A percentile compares a stretch with the other conserved stretches of the same genome.
Evolutionary conservation across 2,329 filamentous ascomycete genomes (phyloP).

Genomic region (Zasmidium cellare): DNA sequence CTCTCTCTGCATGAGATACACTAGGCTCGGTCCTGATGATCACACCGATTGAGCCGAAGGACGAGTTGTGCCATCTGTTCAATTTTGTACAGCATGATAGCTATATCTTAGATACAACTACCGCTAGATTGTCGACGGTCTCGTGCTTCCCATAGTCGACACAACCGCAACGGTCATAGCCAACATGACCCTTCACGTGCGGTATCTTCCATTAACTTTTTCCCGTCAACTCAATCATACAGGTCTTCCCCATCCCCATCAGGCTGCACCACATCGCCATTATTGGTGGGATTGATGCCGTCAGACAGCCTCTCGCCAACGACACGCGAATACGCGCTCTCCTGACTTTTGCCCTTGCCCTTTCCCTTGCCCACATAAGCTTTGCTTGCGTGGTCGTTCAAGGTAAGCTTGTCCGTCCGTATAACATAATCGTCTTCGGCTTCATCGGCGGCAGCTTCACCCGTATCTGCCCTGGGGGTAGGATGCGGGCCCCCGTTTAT

Average conservation of each 20-base stretch:
- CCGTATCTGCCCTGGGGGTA: not conserved
- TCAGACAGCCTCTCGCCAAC: slow-evolving; percentile 27
- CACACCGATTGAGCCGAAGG: not conserved
- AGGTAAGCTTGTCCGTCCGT: slow-evolving; percentile 37
- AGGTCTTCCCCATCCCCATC: slow-evolving; percentile 42
- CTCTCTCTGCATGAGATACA: not conserved
- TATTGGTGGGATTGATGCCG: slow-evolving; percentile 36
- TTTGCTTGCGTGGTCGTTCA: slow-evolving; percentile 22
- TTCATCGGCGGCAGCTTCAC: slow-evolving; percentile 11
- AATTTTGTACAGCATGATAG: not conserved
- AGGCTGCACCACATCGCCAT: slow-evolving; percentile 27
- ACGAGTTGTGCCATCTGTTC: not conserved
- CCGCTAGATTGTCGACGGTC: too few relatives aligned
- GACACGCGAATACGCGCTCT: not conserved
- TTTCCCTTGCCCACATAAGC: slow-evolving; percentile 31
- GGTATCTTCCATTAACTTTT: too few relatives aligned
- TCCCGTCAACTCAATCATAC: slow-evolving; percentile 36
- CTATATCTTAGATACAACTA: not conserved
- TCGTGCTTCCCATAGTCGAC: too few relatives aligned
- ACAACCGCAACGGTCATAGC: too few relatives aligned
- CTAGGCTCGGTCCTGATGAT: not conserved
- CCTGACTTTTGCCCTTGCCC: slow-evolving; percentile 37
- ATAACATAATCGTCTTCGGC: slow-evolving; percentile 45
- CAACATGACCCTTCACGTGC: too few relatives aligned
- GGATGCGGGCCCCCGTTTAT: slow-evolving; percentile 7